Evolutionary conservation across 148 eudicot species (phyloP), one percentile per base, ranked within the genome.

Genomic region (Amaranthus palmeri): DNA sequence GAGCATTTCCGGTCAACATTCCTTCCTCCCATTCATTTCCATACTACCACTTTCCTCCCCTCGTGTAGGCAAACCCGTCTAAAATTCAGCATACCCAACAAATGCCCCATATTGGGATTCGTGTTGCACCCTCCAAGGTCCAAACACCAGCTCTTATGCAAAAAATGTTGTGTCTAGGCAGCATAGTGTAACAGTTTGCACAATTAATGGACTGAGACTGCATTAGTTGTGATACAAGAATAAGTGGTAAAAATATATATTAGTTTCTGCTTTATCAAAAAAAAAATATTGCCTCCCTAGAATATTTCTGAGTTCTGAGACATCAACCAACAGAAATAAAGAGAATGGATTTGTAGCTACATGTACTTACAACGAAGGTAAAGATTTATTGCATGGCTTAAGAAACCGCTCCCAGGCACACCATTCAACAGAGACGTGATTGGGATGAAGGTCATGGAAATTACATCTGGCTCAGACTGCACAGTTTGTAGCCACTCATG

Each of bases 321-420:
- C 17, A 4, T 47, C 40, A 72, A 54, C 43, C 44, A 61, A 41
- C 10, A 68, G 4, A 36, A 8, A 11, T 14, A 68, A 14, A 69
- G 50, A 47, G 49, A 17, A 1, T 14, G 59, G 17, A 47, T 44
- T 3, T 55, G 12, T 10, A 54, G 56, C 43, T 69, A 55, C 1
- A 55, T 10, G 47, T 58, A 83, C 98, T 91, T 82, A 95, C 98
- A 95, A 61, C 98, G 97, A 57, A 95, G 77, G 81, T 95, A 95
- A 6, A 95, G 86, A 83, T 95, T 95, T 76, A 95, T 95, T 66
- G 98, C 98, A 68, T 95, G 98, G 83, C 98, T 95, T 85, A 95
- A 77, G 80, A 86, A 95, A 36, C 98, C 98, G 70, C 97, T 89
- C 64, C 98, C 98, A 67, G 98, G 83, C 72, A 95, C 93, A 76